Conservation (phyloP, 176 grass and related monocot species). For the Dactylis glomerata region DNA sequence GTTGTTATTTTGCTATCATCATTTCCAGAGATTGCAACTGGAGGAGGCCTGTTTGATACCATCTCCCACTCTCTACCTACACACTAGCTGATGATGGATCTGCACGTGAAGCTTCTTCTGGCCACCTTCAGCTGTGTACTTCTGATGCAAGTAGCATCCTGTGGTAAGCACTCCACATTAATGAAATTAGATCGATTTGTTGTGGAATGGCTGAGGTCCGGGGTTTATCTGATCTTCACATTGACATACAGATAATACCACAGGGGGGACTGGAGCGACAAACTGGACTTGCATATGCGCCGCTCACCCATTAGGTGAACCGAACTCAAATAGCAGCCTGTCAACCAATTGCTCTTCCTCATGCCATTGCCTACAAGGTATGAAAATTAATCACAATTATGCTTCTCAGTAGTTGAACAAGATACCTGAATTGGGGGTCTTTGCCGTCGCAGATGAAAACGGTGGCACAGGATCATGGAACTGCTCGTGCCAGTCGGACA, state of each 20-base stretch:
- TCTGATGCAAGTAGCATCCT: conserved; percentile 41
- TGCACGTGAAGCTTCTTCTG: conserved; percentile 55
- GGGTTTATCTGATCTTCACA: not conserved
- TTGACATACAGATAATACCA: conserved; percentile 16
- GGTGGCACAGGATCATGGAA: conserved; percentile 54
- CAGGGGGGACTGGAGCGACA: conserved; percentile 10
- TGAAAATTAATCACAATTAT: not conserved
- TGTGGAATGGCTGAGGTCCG: not conserved
- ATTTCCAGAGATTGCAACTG: conserved; percentile 33
- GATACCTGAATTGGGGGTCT: not conserved
- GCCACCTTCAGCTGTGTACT: conserved; percentile 42
- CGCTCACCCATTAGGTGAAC: conserved; percentile 39
- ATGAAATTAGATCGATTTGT: conserved; percentile 14
- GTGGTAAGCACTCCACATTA: conserved; percentile 49
- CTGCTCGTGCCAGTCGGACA: conserved; percentile 52
- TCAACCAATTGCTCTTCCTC: conserved; percentile 69
- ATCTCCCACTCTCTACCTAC: not conserved
- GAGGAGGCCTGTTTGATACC: conserved; percentile 34
- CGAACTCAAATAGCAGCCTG: conserved; percentile 32
- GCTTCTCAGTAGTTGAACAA: not conserved
- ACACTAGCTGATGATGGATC: conserved; percentile 43
- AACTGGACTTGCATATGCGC: conserved; percentile 74
- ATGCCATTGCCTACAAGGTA: conserved; percentile 73
- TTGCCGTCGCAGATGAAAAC: conserved; percentile 28
- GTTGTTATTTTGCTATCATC: not conserved